phyloP scores from a whole-genome alignment of 2,329 filamentous ascomycete species.

The Penicillium sp. region DNA sequence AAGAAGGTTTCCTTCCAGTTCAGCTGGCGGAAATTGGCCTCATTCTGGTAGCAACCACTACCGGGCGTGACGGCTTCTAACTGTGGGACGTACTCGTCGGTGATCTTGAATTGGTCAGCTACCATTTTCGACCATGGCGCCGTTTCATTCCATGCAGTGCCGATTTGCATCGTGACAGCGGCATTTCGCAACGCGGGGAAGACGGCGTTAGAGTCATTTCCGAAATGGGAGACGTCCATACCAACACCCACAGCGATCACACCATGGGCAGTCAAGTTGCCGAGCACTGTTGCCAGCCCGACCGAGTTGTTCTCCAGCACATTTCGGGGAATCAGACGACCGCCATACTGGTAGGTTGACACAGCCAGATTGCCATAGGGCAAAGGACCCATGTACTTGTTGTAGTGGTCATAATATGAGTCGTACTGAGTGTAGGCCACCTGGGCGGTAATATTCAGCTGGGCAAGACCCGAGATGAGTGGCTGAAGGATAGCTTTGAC shows the following conservation, averaged over 20 bases:
- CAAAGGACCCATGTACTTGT: conserved; percentile 24
- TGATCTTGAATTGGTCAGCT: conserved; percentile 38
- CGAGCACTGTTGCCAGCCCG: conserved; percentile 31
- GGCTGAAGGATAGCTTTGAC: conserved; percentile 48
- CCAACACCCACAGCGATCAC: conserved; percentile 38
- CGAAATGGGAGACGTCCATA: conserved; percentile 38
- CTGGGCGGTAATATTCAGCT: conserved; percentile 34
- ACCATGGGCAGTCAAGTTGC: conserved; percentile 35
- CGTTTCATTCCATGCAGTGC: conserved; percentile 39
- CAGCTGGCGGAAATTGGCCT: conserved; percentile 43
- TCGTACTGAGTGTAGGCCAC: conserved; percentile 29
- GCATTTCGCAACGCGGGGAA: conserved; percentile 44
- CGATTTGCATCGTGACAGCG: conserved; percentile 42
- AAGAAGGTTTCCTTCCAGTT: conserved; percentile 45
- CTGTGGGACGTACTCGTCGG: conserved; percentile 39
- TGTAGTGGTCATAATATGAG: conserved; percentile 27
- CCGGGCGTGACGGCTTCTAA: conserved; percentile 42
- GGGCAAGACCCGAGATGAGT: conserved; percentile 44
- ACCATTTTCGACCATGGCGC: conserved; percentile 31
- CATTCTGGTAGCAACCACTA: conserved; percentile 45
- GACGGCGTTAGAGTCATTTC: conserved; percentile 46
- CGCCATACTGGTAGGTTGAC: conserved; percentile 40
- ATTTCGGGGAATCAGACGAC: conserved; percentile 37
- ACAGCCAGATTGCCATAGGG: conserved; percentile 27
- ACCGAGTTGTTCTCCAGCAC: conserved; percentile 34